Base-by-base conservation (phyloP, 2,329 filamentous ascomycete genomes). In the Penicillium aurantiogriseum region DNA sequence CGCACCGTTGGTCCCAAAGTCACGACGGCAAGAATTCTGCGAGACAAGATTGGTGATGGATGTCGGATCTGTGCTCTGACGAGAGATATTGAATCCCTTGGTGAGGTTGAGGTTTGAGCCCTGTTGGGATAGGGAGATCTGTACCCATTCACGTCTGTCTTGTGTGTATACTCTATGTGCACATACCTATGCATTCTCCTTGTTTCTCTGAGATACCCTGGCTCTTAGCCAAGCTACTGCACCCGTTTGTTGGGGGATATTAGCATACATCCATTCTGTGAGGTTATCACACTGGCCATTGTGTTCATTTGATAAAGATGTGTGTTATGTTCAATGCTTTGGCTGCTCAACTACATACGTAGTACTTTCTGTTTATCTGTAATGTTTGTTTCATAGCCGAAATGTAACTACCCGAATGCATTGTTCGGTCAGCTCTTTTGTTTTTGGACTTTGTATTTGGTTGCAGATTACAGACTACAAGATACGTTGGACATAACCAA, bases 1-100 rank as follows among this genome's bases (percentile, higher is more conserved):
- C 73, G 77, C 38, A 90, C 88, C 52, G 86, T 97, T 7, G 90
- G 91, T 0, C 85, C 88, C 31, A 97, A 97, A 75, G 91, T 96
- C 29, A 94, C 90, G 62, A 90, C 91, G 70, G 92, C 92, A 39
- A 84, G 91, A 62, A 72, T 96, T 54, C 76, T 96, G 58, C 83
- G 87, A 64, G 89, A 92, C 67, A 85, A 85, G 59, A 81, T 93
- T 36, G 77, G 80, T 45, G 68, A 73, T 25, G 74, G 75, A 19
- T 77, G 75, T 57, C 69, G 69, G 23, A 71, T 77, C 27, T 77
- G 75, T 62, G 69, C 74, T 9, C 56, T 74, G 49, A 68, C 67
- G 19, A 72, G 69, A 60, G 67, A 74, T 23, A 67, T 74, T 19
- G 73, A 75, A 54, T 65, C 67, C 4, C 61, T 73, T 36, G 71